Evolutionary conservation across 1,284 basidiomycete species (phyloP).

Genomic region (Tilletia horrida): DNA sequence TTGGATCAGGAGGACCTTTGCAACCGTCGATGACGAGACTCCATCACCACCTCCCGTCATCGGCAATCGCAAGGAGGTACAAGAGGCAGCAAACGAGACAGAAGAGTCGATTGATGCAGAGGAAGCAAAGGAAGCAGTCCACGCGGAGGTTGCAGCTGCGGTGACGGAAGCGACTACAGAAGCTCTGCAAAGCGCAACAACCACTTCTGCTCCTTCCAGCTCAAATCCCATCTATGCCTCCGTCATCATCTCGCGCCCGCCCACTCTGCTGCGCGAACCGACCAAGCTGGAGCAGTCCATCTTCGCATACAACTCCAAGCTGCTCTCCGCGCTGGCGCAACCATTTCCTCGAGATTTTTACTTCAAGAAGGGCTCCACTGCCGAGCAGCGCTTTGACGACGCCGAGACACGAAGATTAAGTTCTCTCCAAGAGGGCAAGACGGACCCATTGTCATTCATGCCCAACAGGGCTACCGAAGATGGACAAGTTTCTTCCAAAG

Average conservation of each 20-base stretch:
- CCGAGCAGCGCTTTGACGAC: conserved; percentile 74
- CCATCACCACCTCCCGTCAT: not conserved
- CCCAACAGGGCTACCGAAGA: not conserved
- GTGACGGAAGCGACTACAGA: conserved; percentile 1
- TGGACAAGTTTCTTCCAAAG: not conserved
- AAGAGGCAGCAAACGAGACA: not conserved
- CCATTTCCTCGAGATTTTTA: conserved; percentile 87
- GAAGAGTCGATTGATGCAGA: not conserved
- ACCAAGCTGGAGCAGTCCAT: conserved; percentile 78
- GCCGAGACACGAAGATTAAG: conserved; percentile 55
- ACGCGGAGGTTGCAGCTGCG: conserved; percentile 5
- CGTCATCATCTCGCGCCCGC: conserved; percentile 77
- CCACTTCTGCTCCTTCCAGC: not conserved
- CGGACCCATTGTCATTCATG: not conserved
- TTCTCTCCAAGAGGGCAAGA: not conserved
- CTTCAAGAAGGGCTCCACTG: conserved; percentile 85
- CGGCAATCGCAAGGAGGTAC: not conserved
- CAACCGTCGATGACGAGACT: not conserved
- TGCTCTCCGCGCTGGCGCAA: conserved; percentile 80
- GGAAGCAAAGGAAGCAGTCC: not conserved
- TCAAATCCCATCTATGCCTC: conserved; percentile 54
- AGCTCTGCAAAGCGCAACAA: not conserved
- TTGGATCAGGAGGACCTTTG: not conserved
- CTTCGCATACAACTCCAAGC: conserved; percentile 77
- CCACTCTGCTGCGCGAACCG: conserved; percentile 73